Evolutionary conservation across 2,329 filamentous ascomycete genomes (phyloP).

Genomic region (Microsporum ferrugineum): DNA sequence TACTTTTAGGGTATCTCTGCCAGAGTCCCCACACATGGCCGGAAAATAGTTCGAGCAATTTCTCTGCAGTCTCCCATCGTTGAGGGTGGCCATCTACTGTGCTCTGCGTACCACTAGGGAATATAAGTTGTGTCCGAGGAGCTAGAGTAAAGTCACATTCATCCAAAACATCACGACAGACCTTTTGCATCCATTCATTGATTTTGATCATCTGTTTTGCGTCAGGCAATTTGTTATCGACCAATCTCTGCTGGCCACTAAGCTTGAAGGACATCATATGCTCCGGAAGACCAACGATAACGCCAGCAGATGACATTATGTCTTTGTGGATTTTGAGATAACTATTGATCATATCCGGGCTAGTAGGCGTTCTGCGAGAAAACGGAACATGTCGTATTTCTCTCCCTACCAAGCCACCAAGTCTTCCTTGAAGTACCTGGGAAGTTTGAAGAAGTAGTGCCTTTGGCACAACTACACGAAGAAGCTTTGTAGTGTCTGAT

Average conservation of each 20-base stretch:
- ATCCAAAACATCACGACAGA: conserved; percentile 48
- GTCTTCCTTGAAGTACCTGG: conserved; percentile 43
- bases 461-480: conserved; percentile 50
- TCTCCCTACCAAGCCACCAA: conserved; percentile 47
- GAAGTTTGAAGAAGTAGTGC: conserved; percentile 51
- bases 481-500: conserved; percentile 40
- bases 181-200: conserved; percentile 40
- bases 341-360: conserved; percentile 18
- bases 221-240: conserved; percentile 34
- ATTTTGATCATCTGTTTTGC: conserved; percentile 41
- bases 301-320: conserved; percentile 25
- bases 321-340: conserved; percentile 32
- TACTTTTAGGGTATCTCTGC: conserved; percentile 31
- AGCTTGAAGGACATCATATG: conserved; percentile 55
- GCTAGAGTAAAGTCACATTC: conserved; percentile 55
- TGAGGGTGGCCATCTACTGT: conserved; percentile 43
- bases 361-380: conserved; percentile 36
- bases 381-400: conserved; percentile 50
- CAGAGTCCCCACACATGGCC: conserved; percentile 25
- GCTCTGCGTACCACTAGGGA: conserved; percentile 46
- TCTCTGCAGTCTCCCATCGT: conserved; percentile 47
- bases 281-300: conserved; percentile 52
- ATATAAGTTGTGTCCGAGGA: conserved; percentile 50
- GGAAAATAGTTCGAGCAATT: conserved; percentile 39
- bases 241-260: conserved; percentile 47